phyloP scores from a whole-genome alignment of 805 yeast genomes.

The Citeromyces matritensis region DNA sequence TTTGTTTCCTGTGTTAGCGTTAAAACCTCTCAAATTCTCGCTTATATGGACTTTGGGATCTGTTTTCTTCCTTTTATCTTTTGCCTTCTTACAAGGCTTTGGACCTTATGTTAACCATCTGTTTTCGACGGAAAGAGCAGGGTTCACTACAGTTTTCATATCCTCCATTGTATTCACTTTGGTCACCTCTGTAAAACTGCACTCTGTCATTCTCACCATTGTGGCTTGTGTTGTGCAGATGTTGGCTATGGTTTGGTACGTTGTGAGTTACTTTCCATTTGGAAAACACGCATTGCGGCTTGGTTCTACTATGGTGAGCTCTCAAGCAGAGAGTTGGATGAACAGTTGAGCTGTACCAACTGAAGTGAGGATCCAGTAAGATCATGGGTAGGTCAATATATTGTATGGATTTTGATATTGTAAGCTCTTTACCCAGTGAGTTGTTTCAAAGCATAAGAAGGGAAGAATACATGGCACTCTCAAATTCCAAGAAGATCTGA shows the following conservation, averaged over 20 bases:
- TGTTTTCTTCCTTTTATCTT: slow-evolving; percentile 62
- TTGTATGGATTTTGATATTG: no score
- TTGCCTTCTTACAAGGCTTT: slow-evolving; percentile 82
- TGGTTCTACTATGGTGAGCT: slow-evolving; percentile 32
- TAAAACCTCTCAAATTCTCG: slow-evolving; percentile 79
- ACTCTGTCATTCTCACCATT: slow-evolving; percentile 54
- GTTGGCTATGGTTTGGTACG: slow-evolving; percentile 69
- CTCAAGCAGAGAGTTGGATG: slow-evolving; percentile 13
- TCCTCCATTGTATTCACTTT: slow-evolving; percentile 60
- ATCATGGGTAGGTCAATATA: no score
- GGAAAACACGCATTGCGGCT: slow-evolving; percentile 61
- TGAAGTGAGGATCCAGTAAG: no score
- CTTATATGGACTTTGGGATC: slow-evolving; percentile 80
- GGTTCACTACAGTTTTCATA: slow-evolving; percentile 62
- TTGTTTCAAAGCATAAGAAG: no score
- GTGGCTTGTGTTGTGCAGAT: slow-evolving; percentile 57
- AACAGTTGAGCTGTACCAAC: slow-evolving; percentile 5
- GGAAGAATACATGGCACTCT: no score
- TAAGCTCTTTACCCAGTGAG: no score
- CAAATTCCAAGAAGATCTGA: no score
- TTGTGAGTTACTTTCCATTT: slow-evolving; percentile 82
- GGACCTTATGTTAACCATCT: slow-evolving; percentile 55
- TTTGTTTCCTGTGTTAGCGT: slow-evolving; percentile 68
- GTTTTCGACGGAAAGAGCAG: slow-evolving; percentile 51
- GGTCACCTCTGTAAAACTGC: slow-evolving; percentile 48